Evolutionary conservation across 768 basidiomycete species (phyloP).

Genomic region (Termitomyces sp.): DNA sequence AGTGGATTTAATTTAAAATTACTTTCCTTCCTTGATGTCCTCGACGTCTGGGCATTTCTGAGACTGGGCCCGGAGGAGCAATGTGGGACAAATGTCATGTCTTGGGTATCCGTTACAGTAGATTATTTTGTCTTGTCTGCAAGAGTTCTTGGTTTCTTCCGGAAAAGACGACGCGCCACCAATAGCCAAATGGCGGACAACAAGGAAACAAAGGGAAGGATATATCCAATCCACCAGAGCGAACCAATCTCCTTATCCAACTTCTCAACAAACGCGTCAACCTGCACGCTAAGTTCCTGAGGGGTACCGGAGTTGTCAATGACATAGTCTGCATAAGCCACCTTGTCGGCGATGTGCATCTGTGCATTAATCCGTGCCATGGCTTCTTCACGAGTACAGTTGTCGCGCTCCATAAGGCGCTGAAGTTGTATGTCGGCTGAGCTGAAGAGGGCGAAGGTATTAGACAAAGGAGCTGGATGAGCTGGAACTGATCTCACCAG

Average conservation of each 20-base stretch:
- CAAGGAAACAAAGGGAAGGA: conserved; percentile 15
- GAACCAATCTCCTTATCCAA: conserved; percentile 45
- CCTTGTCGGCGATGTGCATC: conserved; percentile 71
- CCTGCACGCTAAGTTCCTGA: conserved; percentile 54
- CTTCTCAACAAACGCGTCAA: conserved; percentile 40
- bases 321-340: conserved; percentile 79
- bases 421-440: conserved; percentile 71
- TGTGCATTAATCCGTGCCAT: conserved; percentile 73
- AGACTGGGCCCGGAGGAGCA: neutral
- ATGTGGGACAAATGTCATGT: neutral
- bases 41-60: neutral
- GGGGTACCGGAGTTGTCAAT: conserved; percentile 84
- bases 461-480: neutral
- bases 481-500: conserved; percentile 49
- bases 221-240: conserved; percentile 41
- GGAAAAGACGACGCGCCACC: conserved; percentile 9
- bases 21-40: neutral
- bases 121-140: conserved; percentile 10
- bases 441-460: neutral
- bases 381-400: conserved; percentile 61
- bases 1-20: neutral
- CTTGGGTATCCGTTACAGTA: neutral
- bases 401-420: conserved; percentile 75
- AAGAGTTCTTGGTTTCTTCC: conserved; percentile 5
- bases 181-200: conserved; percentile 11